phyloP scores from a whole-genome alignment of 805 yeast genomes.

The Hanseniaspora osmophila region DNA sequence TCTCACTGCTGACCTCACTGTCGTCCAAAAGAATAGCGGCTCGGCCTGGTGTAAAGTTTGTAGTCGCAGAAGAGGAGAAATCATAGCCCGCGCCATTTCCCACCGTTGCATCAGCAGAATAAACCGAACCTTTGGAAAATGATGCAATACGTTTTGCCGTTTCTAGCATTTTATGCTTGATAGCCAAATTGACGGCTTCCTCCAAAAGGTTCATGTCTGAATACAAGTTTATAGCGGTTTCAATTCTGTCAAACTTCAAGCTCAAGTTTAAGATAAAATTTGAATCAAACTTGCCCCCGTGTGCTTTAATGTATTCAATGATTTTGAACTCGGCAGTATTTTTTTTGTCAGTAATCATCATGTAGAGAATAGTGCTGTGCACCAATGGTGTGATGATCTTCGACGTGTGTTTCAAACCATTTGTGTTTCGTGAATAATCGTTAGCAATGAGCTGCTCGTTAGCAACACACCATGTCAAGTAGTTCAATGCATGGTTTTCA shows the following conservation, averaged over 20 bases:
- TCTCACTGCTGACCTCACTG: constrained; percentile 29
- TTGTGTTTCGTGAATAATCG: constrained; percentile 1
- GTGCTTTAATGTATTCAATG: constrained; percentile 34
- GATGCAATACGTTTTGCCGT: constrained; percentile 37
- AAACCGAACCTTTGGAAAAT: neutral
- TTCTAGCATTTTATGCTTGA: constrained; percentile 43
- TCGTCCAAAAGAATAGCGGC: no score
- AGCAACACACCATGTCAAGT: constrained; percentile 38
- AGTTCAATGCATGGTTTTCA: constrained; percentile 53
- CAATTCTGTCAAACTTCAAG: constrained; percentile 31
- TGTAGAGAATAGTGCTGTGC: constrained; percentile 57
- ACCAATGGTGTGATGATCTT: constrained; percentile 33
- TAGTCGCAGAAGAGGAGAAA: no score
- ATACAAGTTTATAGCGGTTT: constrained; percentile 62
- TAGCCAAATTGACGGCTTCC: constrained; percentile 67
- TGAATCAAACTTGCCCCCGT: constrained; percentile 33
- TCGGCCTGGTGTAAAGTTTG: no score
- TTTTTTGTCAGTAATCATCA: constrained; percentile 33
- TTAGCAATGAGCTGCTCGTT: neutral
- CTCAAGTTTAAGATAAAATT: constrained; percentile 69
- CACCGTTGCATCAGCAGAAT: neutral
- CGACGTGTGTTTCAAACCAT: constrained; percentile 1
- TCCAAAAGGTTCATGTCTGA: constrained; percentile 56
- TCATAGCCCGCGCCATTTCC: constrained; percentile 25
- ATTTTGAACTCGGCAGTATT: constrained; percentile 31